Evolutionary conservation across 345 rosid species (phyloP), one percentile per base, ranked within the genome.

Genomic region (Laguncularia racemosa): DNA sequence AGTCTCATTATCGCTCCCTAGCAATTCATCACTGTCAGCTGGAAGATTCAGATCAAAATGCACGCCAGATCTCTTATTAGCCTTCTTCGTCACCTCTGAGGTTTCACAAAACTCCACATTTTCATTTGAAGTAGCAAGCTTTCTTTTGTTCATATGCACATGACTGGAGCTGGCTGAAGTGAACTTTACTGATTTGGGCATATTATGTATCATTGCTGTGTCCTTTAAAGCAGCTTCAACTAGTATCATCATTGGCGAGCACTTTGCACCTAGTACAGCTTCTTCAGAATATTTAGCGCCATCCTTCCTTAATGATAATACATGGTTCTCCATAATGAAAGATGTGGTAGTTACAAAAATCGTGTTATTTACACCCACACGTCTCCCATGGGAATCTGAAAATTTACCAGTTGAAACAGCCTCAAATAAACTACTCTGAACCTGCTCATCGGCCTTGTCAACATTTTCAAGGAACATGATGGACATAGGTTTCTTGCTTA

Each of bases 381-480:
- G 90, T 71, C 91, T 75, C 46, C 93, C 93, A 17, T 77, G 66
- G 0, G 93, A 83, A 47, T 88, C 90, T 26, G 62, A 64, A 65
- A 88, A 73, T 67, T 78, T 83, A 45, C 96, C 88, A 0, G 77
- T 76, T 61, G 46, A 71, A 1, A 74, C 60, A 57, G 96, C 96
- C 61, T 62, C 75, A 19, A 62, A 79, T 72, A 88, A 77, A 66
- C 65, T 71, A 44, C 20, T 59, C 55, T 69, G 81, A 14, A 74
- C 70, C 66, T 63, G 81, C 55, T 67, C 75, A 57, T 88, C 93
- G 12, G 93, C 86, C 69, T 75, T 73, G 53, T 83, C 90, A 46
- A 85, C 66, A 74, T 85, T 81, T 70, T 88, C 93, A 52, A 88
- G 88, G 61, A 83, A 85, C 16, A 85, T 79, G 20, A 88, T 74